Evolutionary conservation across 495 filamentous ascomycete genomes (phyloP).

Genomic region (Cercophora sp.): DNA sequence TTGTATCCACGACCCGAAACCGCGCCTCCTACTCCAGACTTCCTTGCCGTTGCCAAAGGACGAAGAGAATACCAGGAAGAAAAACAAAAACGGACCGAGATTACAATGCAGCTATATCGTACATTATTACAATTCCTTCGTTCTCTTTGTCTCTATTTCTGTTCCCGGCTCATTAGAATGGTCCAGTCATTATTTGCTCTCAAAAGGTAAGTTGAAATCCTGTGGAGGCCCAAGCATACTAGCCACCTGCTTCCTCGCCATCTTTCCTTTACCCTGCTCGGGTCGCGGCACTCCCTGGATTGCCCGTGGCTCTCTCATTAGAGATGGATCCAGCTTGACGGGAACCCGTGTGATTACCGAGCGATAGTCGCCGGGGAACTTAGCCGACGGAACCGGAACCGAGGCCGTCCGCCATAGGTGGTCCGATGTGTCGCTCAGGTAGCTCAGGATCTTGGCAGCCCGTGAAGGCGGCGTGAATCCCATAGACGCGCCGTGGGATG

Average conservation of each 20-base stretch:
- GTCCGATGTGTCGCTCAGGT: slow-evolving; percentile 79
- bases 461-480: slow-evolving; percentile 30
- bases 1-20: too few relatives aligned
- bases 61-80: too few relatives aligned
- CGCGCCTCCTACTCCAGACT: background rate
- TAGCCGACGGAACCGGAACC: slow-evolving; percentile 68
- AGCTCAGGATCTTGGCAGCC: slow-evolving; percentile 53
- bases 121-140: slow-evolving; percentile 5
- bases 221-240: slow-evolving; percentile 53
- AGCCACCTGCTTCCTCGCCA: slow-evolving; percentile 66
- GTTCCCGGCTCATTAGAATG: background rate
- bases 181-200: too few relatives aligned
- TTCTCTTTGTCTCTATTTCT: background rate
- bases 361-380: slow-evolving; percentile 65
- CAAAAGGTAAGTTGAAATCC: slow-evolving; percentile 18
- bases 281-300: slow-evolving; percentile 70
- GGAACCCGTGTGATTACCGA: slow-evolving; percentile 58
- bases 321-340: slow-evolving; percentile 72
- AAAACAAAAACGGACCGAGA: background rate
- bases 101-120: slow-evolving; percentile 11
- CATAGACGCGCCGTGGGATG: slow-evolving; percentile 40
- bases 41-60: background rate
- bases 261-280: slow-evolving; percentile 53
- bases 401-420: slow-evolving; percentile 90
- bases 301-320: slow-evolving; percentile 85